Conservation (phyloP, 2,329 filamentous ascomycete species). For the Clonostachys chloroleuca region DNA sequence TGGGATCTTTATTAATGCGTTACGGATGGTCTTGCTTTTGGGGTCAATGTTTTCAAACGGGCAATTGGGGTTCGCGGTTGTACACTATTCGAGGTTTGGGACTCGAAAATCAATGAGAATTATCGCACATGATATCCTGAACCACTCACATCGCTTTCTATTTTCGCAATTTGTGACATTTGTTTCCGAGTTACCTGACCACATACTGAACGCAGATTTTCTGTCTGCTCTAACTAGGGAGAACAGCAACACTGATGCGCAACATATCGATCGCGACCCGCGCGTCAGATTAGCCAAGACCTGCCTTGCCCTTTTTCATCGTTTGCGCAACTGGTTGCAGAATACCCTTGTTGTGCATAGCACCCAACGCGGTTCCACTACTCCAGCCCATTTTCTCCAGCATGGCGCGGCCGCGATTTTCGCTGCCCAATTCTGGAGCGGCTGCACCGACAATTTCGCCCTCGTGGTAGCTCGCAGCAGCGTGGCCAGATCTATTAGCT, state of each 20-base stretch:
- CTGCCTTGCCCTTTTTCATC: conserved; percentile 81
- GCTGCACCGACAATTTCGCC: conserved; percentile 84
- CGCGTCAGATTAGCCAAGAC: conserved; percentile 54
- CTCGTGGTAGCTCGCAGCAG: conserved; percentile 62
- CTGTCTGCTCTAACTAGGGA: too few species aligned
- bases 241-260: too few species aligned
- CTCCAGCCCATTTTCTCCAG: conserved; percentile 98
- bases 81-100: conserved; percentile 66
- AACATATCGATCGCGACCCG: too few species aligned
- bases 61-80: conserved; percentile 67
- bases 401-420: conserved; percentile 82
- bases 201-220: neutral
- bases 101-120: conserved; percentile 53
- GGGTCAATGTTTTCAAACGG: conserved; percentile 68
- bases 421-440: conserved; percentile 76
- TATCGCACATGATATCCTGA: conserved; percentile 47
- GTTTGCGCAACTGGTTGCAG: conserved; percentile 80
- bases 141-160: too few species aligned
- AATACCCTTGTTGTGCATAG: conserved; percentile 81
- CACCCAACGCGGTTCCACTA: conserved; percentile 78
- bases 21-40: conserved; percentile 65
- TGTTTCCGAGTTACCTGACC: neutral
- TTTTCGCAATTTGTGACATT: conserved; percentile 13
- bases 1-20: conserved; percentile 64
- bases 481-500: conserved; percentile 3